These are phyloP conservation scores for Tetracladium setigerum DNA, from an alignment of 495 filamentous ascomycete species.

Conservation along the genomic window DNA sequence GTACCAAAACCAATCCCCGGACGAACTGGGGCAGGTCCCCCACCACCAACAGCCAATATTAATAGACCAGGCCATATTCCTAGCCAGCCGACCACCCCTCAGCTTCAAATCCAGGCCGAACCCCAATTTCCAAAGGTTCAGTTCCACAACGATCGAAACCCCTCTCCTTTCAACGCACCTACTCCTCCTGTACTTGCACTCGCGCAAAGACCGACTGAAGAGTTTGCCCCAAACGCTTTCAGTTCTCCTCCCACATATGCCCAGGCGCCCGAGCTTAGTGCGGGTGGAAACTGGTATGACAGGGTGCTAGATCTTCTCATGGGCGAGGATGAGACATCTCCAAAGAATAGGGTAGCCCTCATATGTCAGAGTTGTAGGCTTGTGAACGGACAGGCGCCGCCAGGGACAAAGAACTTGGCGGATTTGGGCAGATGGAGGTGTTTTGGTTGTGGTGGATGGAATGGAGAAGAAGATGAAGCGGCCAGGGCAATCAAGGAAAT, in stretches of 20 bases:
- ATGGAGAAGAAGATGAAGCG: constrained; percentile 71
- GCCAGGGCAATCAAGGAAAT: constrained; percentile 50
- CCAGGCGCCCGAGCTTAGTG: constrained; percentile 27
- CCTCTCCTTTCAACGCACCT: constrained; percentile 15
- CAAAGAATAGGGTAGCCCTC: constrained; percentile 83
- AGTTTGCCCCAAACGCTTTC: constrained; percentile 53
- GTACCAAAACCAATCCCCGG: constrained; percentile 1
- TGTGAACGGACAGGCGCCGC: constrained; percentile 94
- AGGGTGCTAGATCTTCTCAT: constrained; percentile 84
- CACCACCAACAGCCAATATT: constrained; percentile 87
- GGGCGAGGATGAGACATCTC: constrained; percentile 88
- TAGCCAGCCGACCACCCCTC: constrained; percentile 19
- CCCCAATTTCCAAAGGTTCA: constrained; percentile 9
- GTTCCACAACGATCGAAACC: constrained; percentile 16
- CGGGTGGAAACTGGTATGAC: constrained; percentile 77
- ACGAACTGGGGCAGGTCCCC: constrained; percentile 30
- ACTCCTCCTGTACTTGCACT: constrained; percentile 2
- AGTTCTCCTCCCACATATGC: constrained; percentile 17
- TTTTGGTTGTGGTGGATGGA: constrained; percentile 73
- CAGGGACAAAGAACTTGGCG: constrained; percentile 66
- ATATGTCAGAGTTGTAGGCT: constrained; percentile 79
- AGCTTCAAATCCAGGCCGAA: background rate
- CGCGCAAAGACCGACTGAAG: constrained; percentile 24
- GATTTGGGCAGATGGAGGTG: constrained; percentile 90
- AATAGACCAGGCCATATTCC: constrained; percentile 22